phyloP scores from a whole-genome alignment of 768 basidiomycete species.

The Rhodotorula kratochvilovae region DNA sequence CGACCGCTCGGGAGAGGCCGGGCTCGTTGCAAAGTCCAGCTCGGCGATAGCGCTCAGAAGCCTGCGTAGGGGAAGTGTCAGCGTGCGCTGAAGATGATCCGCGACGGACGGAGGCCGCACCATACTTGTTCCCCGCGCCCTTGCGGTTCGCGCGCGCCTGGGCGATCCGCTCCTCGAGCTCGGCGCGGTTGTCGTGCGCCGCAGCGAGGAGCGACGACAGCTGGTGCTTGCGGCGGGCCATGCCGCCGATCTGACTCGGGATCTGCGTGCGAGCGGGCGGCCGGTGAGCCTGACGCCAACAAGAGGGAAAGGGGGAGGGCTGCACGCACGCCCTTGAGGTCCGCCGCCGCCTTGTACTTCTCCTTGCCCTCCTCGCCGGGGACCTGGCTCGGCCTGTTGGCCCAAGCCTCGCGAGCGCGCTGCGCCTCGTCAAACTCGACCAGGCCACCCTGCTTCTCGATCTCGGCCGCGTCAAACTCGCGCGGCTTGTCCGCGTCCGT shows the following conservation, averaged over 20 bases:
- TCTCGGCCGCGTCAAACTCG: slow-evolving; percentile 31
- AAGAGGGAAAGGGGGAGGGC: neutral
- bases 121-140: slow-evolving; percentile 88
- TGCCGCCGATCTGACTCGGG: slow-evolving; percentile 49
- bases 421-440: slow-evolving; percentile 30
- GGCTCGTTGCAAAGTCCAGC: no score
- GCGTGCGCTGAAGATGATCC: no score
- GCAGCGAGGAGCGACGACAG: slow-evolving; percentile 73
- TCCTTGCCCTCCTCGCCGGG: slow-evolving; percentile 6
- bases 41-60: neutral
- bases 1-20: no score
- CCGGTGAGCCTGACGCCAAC: neutral
- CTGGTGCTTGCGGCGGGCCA: slow-evolving; percentile 71
- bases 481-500: neutral
- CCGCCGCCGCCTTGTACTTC: slow-evolving; percentile 18
- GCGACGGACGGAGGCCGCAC: slow-evolving; percentile 46
- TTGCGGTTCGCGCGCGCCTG: slow-evolving; percentile 77
- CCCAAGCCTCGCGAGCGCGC: slow-evolving; percentile 27
- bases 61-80: neutral
- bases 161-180: slow-evolving; percentile 75
- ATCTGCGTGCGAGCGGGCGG: neutral
- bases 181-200: slow-evolving; percentile 76
- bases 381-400: slow-evolving; percentile 15
- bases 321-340: slow-evolving; percentile 24
- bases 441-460: slow-evolving; percentile 13